These are phyloP conservation scores for Cydonia oblonga DNA, from an alignment of 331 rosid genomes.

Conservation along the genomic window DNA sequence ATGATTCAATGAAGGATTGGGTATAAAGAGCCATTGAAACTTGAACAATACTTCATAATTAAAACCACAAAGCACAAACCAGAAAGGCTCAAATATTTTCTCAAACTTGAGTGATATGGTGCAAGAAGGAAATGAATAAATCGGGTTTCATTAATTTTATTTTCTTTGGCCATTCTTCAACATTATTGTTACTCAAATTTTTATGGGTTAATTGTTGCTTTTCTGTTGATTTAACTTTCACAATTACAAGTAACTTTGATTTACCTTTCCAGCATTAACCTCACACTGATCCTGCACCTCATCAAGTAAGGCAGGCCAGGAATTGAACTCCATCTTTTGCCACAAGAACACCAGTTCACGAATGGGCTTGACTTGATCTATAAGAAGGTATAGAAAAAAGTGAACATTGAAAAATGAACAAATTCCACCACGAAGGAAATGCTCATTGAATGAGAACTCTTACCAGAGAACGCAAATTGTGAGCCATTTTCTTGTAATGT, in stretches of 20 bases:
- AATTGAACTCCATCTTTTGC: conserved; percentile 64
- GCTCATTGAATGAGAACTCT: neutral
- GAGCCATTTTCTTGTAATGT: conserved; percentile 59
- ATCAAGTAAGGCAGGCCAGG: conserved; percentile 83
- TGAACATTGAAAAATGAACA: neutral
- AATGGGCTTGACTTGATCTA: conserved; percentile 56
- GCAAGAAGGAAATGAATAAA: neutral
- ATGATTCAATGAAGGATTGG: neutral
- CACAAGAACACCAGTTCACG: conserved; percentile 43
- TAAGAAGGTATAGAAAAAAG: conserved; percentile 2
- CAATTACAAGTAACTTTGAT: neutral
- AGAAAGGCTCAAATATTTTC: neutral
- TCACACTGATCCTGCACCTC: conserved; percentile 68
- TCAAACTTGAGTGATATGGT: neutral
- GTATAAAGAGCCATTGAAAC: neutral
- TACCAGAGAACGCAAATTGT: conserved; percentile 49
- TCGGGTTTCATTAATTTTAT: neutral
- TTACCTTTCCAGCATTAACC: conserved; percentile 68
- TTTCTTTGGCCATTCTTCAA: neutral
- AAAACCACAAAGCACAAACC: neutral
- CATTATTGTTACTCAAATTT: neutral
- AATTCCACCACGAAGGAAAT: neutral
- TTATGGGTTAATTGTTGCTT: neutral
- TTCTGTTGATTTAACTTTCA: neutral
- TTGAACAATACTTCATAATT: neutral